phyloP scores from a whole-genome alignment of 2,329 filamentous ascomycete species.

The Cercospora berteroae region DNA sequence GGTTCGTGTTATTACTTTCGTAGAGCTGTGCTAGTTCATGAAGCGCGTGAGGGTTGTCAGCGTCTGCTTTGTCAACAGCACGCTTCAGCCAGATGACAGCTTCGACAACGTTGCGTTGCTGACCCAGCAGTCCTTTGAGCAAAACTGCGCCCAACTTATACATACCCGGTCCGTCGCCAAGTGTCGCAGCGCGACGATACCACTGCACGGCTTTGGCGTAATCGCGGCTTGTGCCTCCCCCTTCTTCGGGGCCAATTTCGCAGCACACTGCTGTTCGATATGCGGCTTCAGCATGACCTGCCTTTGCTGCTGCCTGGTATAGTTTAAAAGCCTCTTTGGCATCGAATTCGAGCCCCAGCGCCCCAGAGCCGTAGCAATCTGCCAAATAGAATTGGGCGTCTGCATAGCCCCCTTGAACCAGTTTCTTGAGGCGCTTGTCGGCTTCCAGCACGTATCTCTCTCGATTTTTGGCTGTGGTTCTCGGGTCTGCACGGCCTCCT shows the following conservation, averaged over 20 bases:
- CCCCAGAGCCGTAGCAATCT: constrained; percentile 80
- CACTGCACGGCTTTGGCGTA: constrained; percentile 94
- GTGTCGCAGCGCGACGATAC: constrained; percentile 88
- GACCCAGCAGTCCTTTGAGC: constrained; percentile 89
- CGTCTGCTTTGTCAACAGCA: constrained; percentile 81
- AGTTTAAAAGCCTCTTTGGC: constrained; percentile 89
- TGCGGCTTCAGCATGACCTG: constrained; percentile 79
- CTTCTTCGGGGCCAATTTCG: constrained; percentile 91
- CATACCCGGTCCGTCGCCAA: constrained; percentile 92
- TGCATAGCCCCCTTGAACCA: constrained; percentile 67
- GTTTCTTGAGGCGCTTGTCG: constrained; percentile 87
- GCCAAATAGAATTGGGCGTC: constrained; percentile 94
- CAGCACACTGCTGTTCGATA: constrained; percentile 97
- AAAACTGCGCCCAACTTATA: constrained; percentile 98
- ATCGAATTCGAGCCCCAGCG: constrained; percentile 75
- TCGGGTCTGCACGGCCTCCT: constrained; percentile 67
- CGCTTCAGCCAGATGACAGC: constrained; percentile 90
- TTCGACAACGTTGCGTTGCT: constrained; percentile 76
- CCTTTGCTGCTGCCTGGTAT: constrained; percentile 91
- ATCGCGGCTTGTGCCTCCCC: constrained; percentile 87
- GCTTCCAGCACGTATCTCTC: constrained; percentile 84
- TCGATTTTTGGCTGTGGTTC: constrained; percentile 61
- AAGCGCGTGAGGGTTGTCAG: constrained; percentile 89
- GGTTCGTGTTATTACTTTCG: constrained; percentile 58
- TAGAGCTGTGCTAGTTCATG: constrained; percentile 75